Conservation (phyloP, 192 early-diverging fungal species). For the Dimargaris cristalligena region DNA sequence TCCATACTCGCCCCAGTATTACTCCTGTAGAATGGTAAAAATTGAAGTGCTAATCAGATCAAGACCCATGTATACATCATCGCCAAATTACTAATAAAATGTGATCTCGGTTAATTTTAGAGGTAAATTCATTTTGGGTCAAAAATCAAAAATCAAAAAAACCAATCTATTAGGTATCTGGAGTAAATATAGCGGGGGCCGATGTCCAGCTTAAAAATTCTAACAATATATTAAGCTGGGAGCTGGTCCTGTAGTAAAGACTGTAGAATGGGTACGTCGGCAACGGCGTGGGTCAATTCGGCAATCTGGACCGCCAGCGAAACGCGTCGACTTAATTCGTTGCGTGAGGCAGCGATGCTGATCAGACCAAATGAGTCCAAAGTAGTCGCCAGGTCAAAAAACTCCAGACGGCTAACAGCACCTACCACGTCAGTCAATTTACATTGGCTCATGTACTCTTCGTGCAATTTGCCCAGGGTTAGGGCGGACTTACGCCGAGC, state of each 20-base stretch:
- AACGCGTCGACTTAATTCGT: not conserved
- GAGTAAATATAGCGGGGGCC: no score
- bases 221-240: not conserved
- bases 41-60: no score
- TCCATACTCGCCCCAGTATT: no score
- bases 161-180: no score
- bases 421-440: not conserved
- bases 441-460: not conserved
- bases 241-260: not conserved
- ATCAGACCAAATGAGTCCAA: constrained; percentile 2
- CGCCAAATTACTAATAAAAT: no score
- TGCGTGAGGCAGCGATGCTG: not conserved
- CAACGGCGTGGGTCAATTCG: constrained; percentile 1
- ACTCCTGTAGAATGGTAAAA: no score
- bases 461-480: constrained; percentile 3
- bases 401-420: constrained; percentile 2
- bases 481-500: not conserved
- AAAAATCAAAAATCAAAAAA: no score
- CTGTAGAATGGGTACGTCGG: not conserved
- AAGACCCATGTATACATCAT: no score
- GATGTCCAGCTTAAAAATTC: no score
- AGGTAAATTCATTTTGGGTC: no score
- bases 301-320: not conserved
- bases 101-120: no score
- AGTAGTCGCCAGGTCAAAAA: constrained; percentile 3